These are phyloP conservation scores for Chaetothyriales sp. DNA, from an alignment of 2,329 filamentous ascomycete species.

Conservation along the genomic window DNA sequence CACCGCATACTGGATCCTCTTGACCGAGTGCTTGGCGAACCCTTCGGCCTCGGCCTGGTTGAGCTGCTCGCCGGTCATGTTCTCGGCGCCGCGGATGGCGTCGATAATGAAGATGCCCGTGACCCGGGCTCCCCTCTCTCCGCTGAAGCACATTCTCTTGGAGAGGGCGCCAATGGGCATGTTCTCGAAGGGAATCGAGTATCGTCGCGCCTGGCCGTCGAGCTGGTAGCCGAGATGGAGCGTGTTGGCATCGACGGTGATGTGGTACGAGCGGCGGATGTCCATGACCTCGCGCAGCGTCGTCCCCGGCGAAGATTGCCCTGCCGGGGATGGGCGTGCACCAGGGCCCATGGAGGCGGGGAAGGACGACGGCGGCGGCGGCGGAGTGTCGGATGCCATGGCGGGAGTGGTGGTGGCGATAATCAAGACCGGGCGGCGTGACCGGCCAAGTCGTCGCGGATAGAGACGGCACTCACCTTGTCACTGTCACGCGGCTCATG, in stretches of 20 bases:
- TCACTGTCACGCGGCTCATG: not conserved
- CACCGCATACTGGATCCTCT: conserved; percentile 7
- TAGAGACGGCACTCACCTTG: not conserved
- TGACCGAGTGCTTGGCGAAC: conserved; percentile 10
- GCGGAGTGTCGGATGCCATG: conserved; percentile 9
- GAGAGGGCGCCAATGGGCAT: conserved; percentile 12
- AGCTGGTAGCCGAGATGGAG: conserved; percentile 14
- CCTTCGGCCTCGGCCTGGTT: conserved; percentile 16
- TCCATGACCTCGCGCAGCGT: conserved; percentile 8
- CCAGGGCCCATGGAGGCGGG: conserved; percentile 17
- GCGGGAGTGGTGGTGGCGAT: not conserved
- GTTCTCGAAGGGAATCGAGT: conserved; percentile 13
- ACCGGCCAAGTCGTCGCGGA: not conserved
- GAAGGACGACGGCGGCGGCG: conserved; percentile 10
- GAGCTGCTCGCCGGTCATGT: conserved; percentile 7
- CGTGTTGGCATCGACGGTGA: conserved; percentile 7
- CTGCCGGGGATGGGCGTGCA: conserved; percentile 11
- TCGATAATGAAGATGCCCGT: conserved; percentile 12
- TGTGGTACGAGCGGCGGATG: conserved; percentile 11
- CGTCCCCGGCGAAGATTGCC: conserved; percentile 3
- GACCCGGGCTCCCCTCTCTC: conserved; percentile 5
- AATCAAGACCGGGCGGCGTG: not conserved
- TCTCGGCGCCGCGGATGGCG: conserved; percentile 12
- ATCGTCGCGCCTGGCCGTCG: conserved; percentile 8
- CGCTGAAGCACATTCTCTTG: conserved; percentile 11